Base-by-base conservation (phyloP, 2,329 filamentous ascomycete species). In the Xylaria sp. region DNA sequence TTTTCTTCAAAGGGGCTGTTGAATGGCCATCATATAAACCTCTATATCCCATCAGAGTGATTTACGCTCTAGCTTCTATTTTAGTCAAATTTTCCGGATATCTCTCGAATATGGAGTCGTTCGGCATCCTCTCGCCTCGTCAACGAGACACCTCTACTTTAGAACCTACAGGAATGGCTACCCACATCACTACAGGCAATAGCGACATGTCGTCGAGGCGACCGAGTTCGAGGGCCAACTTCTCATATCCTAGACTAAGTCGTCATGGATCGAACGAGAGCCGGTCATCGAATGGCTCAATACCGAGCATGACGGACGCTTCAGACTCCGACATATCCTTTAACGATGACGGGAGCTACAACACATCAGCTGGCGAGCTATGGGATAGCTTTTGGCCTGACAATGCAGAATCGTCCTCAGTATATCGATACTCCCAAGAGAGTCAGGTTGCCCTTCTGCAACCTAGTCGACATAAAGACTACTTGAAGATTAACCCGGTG, bases 361-460 rank as follows among this genome's bases (percentile, higher is more conserved):
- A 81, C 58, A 70, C 77, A 19, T 77, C 81, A 33, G 76, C 77
- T 4, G 71, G 77, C 25, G 78, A 82, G 67, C 70, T 84, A 2
- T 86, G 83, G 83, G 80, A 85, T 68, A 81, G 75, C 56, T 86
- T 84, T 69, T 84, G 82, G 82, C 74, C 66, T 9, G 67, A 69
- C 7, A 69, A 58, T 37, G 38, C 43, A 40, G 33, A 51, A n/a
- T 23, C 45, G 2, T 40, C 53, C 47, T 40, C 56, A 7, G 45
- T 31, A 46, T 25, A 38, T 28, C 46, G 38, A 23, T 53, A 59
- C 5, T 40, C 66, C 14, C 63, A 65, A 23, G 64, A 70, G 52
- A 60, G 70, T 14, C 65, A 71, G 31, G 65, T 64, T 12, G 64
- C 66, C 19, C 60, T 67, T 6, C 52, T 69, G 31, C 64, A 62